phyloP scores from a whole-genome alignment of 371 early-diverging fungal species.

The Zancudomyces culisetae region DNA sequence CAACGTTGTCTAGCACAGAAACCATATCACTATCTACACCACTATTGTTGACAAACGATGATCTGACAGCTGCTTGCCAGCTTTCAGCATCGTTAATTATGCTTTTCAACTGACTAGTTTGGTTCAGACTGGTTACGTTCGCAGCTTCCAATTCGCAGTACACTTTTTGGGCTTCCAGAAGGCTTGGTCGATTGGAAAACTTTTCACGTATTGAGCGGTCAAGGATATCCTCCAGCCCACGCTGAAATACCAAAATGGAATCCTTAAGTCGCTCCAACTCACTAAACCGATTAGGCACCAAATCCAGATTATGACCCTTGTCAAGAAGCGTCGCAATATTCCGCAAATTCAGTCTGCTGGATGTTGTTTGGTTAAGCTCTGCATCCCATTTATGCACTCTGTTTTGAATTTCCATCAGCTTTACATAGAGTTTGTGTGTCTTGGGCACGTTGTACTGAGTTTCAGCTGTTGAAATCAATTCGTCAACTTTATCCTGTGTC shows the following conservation, averaged over 20 bases:
- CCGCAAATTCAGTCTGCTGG: constrained; percentile 6
- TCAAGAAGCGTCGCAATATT: constrained; percentile 13
- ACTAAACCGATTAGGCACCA: constrained; percentile 7
- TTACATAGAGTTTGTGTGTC: neutral
- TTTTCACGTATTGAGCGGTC: constrained; percentile 6
- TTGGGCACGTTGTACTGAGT: constrained; percentile 1
- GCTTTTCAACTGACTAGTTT: constrained; percentile 3
- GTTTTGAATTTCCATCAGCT: constrained; percentile 1
- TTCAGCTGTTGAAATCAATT: constrained; percentile 9
- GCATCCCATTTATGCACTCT: constrained; percentile 8
- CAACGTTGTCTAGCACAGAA: neutral
- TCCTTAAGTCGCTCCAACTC: constrained; percentile 8
- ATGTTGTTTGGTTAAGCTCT: constrained; percentile 5
- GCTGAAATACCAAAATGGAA: constrained; percentile 12
- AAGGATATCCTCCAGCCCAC: constrained; percentile 7
- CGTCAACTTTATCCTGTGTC: neutral
- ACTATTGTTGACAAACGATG: constrained; percentile 9
- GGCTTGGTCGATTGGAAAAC: constrained; percentile 14
- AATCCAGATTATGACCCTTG: constrained; percentile 14
- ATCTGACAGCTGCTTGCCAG: constrained; percentile 8
- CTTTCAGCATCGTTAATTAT: constrained; percentile 6
- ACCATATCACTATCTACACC: neutral
- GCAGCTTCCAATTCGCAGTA: constrained; percentile 2
- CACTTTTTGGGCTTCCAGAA: constrained; percentile 7
- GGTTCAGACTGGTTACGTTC: constrained; percentile 10